Base-by-base conservation (phyloP, 2,329 filamentous ascomycete species). In the Aspergillus fischeri region DNA sequence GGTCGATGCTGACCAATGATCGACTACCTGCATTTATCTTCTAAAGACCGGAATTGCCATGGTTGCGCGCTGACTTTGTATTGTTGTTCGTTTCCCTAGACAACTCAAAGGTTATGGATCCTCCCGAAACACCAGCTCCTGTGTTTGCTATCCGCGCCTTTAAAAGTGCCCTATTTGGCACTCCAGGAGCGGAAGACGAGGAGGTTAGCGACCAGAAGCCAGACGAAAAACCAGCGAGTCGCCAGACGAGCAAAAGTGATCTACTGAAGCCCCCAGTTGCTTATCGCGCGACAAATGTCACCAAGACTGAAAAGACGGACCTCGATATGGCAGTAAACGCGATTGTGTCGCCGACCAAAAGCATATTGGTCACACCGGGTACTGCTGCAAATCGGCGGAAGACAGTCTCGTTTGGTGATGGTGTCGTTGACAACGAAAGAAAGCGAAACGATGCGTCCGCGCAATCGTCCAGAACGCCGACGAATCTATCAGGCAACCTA, bases 131-230 rank as follows among this genome's bases (percentile, higher is more conserved):
- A 1, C 86, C 86, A 8, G 86, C 85, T 49, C 85, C 85, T 49
- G 78, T 87, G 24, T 89, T 89, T 68, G 85, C 85, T 20, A 81
- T 86, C 55, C 85, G 86, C 65, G 86, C 86, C 17, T 86, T 88
- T 72, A 86, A 84, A 65, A 83, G 85, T 59, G 83, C 84, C 47
- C 73, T 88, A 55, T 87, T 86, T 72, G 85, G 85, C 27, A 87
- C 85, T 0, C 85, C 85, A 14, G 80, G 81, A 24, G 79, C 80
- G 10, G 75, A 79, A 44, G 77, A 82, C 29, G 73, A 74, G 14
- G 65, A 71, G 9, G 61, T 65, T 24, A 66, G 60, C 44, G 65
- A 66, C 35, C 53, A 38, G 60, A 57, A 59, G 24, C 59, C 55
- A 52, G 64, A 62, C 11, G 51, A 57, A 48, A 63, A 57, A 42